These are phyloP conservation scores for Haematococcus lacustris DNA, from an alignment of 139 green algal species.

Conservation along the genomic window DNA sequence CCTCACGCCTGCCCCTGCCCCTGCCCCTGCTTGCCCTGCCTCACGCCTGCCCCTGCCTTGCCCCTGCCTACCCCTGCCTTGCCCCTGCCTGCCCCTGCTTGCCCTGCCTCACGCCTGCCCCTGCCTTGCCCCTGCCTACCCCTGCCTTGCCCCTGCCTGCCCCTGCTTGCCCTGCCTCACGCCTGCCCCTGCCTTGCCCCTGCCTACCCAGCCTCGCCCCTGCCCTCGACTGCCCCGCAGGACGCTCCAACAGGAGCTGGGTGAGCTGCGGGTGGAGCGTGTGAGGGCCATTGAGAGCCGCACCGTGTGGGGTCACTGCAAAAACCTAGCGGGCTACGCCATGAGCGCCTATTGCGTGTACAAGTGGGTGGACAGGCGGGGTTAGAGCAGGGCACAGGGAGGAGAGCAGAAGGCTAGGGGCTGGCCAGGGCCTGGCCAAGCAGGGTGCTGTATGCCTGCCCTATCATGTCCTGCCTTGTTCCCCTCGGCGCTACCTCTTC, in stretches of 20 bases:
- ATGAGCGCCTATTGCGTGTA: constrained; percentile 74
- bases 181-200: not conserved
- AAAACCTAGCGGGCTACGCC: constrained; percentile 79
- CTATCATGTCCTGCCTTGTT: too few species aligned
- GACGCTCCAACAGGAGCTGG: constrained; percentile 62
- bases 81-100: not conserved
- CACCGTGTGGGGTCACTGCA: constrained; percentile 63
- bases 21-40: not conserved
- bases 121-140: constrained; percentile 1
- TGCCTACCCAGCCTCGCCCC: not conserved
- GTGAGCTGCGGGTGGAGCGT: constrained; percentile 63
- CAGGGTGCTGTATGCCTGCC: too few species aligned
- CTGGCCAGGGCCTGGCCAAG: too few species aligned
- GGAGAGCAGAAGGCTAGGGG: too few species aligned
- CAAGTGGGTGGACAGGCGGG: constrained; percentile 24
- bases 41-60: not conserved
- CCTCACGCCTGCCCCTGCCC: not conserved
- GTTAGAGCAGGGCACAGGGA: too few species aligned
- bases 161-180: too few species aligned
- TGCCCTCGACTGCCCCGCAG: not conserved
- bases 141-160: not conserved
- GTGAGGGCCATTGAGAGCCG: constrained; percentile 60
- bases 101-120: not conserved
- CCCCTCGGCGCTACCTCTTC: too few species aligned
- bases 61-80: not conserved